Percentiles rank a stretch among this genome's conserved stretches.
Evolutionary conservation across 2,329 filamentous ascomycete species (phyloP).

Genomic region (Aspergillus piperis): DNA sequence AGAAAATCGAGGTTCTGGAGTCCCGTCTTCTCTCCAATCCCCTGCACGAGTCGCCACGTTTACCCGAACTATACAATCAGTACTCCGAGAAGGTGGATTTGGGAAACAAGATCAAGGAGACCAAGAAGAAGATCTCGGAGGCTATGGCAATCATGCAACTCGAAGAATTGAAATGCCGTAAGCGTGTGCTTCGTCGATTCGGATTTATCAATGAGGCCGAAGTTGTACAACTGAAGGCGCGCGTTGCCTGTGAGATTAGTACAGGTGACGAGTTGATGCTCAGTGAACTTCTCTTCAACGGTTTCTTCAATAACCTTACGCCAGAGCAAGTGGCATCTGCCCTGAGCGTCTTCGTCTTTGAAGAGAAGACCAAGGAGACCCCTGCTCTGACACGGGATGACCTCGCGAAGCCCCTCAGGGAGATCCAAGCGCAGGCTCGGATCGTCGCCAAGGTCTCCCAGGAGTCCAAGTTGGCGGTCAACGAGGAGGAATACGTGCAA

Average conservation of each 20-base stretch:
- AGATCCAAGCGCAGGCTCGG: constrained; percentile 83
- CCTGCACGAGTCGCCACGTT: constrained; percentile 82
- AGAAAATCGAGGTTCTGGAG: constrained; percentile 97
- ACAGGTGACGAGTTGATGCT: constrained; percentile 94
- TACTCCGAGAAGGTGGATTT: constrained; percentile 80
- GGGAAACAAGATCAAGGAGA: constrained; percentile 76
- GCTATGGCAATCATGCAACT: constrained; percentile 88
- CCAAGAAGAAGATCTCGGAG: constrained; percentile 82
- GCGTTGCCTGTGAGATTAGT: constrained; percentile 96
- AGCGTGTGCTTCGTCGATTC: constrained; percentile 88
- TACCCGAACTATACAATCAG: constrained; percentile 82
- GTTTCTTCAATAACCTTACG: constrained; percentile 94
- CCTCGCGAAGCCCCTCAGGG: constrained; percentile 78
- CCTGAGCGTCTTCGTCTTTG: constrained; percentile 93
- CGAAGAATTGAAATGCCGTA: constrained; percentile 93
- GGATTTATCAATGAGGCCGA: constrained; percentile 95
- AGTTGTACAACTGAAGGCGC: constrained; percentile 93
- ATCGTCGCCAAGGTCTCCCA: constrained; percentile 90
- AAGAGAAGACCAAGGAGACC: constrained; percentile 84
- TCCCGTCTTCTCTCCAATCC: constrained; percentile 86
- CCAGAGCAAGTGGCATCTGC: constrained; percentile 85
- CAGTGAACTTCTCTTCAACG: constrained; percentile 90
- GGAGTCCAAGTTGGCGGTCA: constrained; percentile 90
- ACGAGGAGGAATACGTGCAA: constrained; percentile 89
- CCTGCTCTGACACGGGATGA: constrained; percentile 72